A percentile compares a stretch with the other conserved stretches of the same genome.
These are phyloP conservation scores for Brettanomyces custersianus DNA, from an alignment of 805 yeast genomes.

Conservation along the genomic window DNA sequence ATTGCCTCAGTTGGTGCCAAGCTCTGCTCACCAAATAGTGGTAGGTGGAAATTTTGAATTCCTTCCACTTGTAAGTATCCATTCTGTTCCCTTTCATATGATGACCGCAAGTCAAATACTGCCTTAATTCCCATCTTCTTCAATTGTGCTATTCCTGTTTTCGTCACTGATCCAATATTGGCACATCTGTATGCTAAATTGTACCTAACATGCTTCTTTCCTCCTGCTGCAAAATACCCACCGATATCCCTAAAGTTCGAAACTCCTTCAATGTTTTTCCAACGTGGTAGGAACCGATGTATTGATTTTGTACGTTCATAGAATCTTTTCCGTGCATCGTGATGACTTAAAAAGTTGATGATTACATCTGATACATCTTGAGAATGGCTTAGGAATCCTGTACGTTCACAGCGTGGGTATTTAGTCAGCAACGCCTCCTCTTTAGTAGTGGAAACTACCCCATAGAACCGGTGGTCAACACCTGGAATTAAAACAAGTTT, in stretches of 20 bases:
- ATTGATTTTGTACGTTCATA: constrained; percentile 26
- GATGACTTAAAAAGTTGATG: constrained; percentile 33
- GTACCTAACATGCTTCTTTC: constrained; percentile 37
- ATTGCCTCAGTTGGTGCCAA: constrained; percentile 61
- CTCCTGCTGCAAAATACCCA: constrained; percentile 44
- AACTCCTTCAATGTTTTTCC: constrained; percentile 60
- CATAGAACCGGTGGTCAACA: constrained; percentile 81
- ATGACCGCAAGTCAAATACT: constrained; percentile 62
- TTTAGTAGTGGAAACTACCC: constrained; percentile 30
- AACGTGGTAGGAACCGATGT: constrained; percentile 36
- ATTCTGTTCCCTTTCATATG: constrained; percentile 39
- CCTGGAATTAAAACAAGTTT: constrained; percentile 45
- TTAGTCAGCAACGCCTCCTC: constrained; percentile 14
- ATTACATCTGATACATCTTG: constrained; percentile 41
- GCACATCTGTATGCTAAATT: constrained; percentile 59
- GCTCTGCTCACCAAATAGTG: constrained; percentile 46
- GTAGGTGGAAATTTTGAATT: constrained; percentile 40
- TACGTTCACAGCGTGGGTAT: constrained; percentile 25
- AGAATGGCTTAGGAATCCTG: constrained; percentile 46
- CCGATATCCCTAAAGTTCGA: constrained; percentile 74
- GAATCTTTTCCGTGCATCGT: constrained; percentile 46
- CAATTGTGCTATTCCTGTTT: constrained; percentile 35
- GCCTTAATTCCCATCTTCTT: constrained; percentile 38
- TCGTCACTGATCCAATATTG: constrained; percentile 42
- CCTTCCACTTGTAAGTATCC: constrained; percentile 41